Base-by-base conservation (phyloP, 495 filamentous ascomycete genomes). In the Niebla homalea region DNA sequence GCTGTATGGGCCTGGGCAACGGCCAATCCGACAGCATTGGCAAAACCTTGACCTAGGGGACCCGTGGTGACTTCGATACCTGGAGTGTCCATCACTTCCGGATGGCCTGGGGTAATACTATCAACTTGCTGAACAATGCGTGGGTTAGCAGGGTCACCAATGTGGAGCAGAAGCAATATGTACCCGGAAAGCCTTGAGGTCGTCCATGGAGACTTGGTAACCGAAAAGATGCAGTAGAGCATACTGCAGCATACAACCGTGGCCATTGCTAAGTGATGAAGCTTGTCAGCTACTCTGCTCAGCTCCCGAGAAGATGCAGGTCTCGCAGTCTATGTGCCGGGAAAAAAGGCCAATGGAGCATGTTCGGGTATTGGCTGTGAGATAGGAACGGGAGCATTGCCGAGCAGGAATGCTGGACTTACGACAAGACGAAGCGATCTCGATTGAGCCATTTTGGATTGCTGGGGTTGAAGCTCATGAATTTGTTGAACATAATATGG, bases 381-480 rank as follows among this genome's bases (percentile, higher is more conserved):
- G 6, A 12, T 32, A 32, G 14, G 14, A 32, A 1, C 3, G 29
- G 29, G 3, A 12, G 14, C 29, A 7, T 32, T 32, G 29, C 7
- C 7, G 14, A 32, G 29, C 29, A 11, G 7, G 29, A 32, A 12
- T 7, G 8, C 15, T 48, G 3, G 23, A 86, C 90, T 76, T 77
- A 96, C 92, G 92, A 99, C 66, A 99, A 87, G 41, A 99, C 87
- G 66, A 99, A 99, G 70, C 92, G 80, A 75, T 99, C 92, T 51
- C 92, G 82, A 77, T 97, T 97, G 58, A 85, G 62, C 89, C 89
- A 99, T 53, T 89, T 76, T 49, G 93, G 88, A 77, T 94, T 96
- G 80, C 94, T 89, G 54, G 92, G 92, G 82, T 99, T 99, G 78
- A 96, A 99, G 62, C 69, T 92, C 92, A 99, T 89, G 78, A 95